Evolutionary conservation across 306 rosid species (phyloP), one percentile per base, ranked within the genome.

Genomic region (Corylus heterophylla): DNA sequence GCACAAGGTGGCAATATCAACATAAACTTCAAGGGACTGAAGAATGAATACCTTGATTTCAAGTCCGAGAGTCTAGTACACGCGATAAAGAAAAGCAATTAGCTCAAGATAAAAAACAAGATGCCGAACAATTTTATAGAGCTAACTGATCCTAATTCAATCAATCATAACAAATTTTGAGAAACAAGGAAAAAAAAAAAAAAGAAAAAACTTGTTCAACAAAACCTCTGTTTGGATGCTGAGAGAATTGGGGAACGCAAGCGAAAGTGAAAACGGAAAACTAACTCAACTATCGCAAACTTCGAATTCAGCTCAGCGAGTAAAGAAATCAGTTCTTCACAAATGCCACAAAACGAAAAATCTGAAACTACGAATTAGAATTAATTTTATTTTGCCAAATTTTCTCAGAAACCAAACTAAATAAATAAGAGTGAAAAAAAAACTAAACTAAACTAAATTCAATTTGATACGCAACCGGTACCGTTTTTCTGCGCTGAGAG

Each of bases 1-100:
- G 71, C 52, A 73, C 64, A 48, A 66, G 29, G 29, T 76, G 44
- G 44, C 44, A 20, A 7, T 10, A 17, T 81, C 59, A 71, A n/a
- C 75, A 54, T 51, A 42, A 54, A 68, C n/a, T 62, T 11, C 35
- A 51, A 17, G 3, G 64, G 76, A 54, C 22, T 12, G 54, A 69
- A 37, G 14, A 22, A 22, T 45, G 69, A 7, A 4, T 54, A 79
- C 86, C 80, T 81, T 69, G 74, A 80, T 88, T 22, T 77, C 82
- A 39, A 82, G 86, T 58, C 74, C 44, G 80, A 82, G 83, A 79
- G 87, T 83, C 88, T 84, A 69, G 69, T 42, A 20, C 17, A 63
- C 58, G 49, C n/a, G 51, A 8, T 25, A 29, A 55, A 31, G 55
- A 31, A 29, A 80, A 31, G 7, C 4, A 51, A 59, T 75, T 25